phyloP scores from a whole-genome alignment of 164 flowering plant genomes.

The Macadamia tetraphylla region DNA sequence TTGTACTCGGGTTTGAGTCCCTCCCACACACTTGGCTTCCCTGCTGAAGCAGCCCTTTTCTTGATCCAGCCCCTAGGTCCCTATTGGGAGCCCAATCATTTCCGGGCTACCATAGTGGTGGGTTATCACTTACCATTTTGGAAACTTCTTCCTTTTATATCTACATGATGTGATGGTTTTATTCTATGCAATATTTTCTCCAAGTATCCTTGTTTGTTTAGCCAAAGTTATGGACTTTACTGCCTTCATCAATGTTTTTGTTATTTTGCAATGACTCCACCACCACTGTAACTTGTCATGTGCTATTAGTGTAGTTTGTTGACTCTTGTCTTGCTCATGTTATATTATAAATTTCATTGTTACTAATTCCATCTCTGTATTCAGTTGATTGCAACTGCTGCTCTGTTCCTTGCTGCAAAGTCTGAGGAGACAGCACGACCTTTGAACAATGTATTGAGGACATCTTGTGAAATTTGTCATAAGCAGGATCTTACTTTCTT shows the following conservation, averaged over 20 bases:
- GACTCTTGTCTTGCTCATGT: background rate
- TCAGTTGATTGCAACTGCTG: slow-evolving; percentile 93
- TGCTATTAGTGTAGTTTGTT: slow-evolving; percentile 1
- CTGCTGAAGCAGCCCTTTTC: too few species aligned
- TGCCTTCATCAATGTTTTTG: background rate
- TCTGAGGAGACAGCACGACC: slow-evolving; percentile 90
- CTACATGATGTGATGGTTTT: too few species aligned
- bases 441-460: slow-evolving; percentile 61
- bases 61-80: too few species aligned
- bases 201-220: background rate
- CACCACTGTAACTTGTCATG: background rate
- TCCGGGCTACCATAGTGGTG: too few species aligned
- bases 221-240: background rate
- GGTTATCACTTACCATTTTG: too few species aligned
- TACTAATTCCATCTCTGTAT: slow-evolving; percentile 13
- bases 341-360: background rate
- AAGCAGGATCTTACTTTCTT: slow-evolving; percentile 57
- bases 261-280: background rate
- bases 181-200: too few species aligned
- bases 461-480: slow-evolving; percentile 71
- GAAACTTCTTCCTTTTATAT: too few species aligned
- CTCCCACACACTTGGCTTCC: too few species aligned
- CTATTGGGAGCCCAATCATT: too few species aligned
- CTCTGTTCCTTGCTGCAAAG: slow-evolving; percentile 88
- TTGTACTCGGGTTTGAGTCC: too few species aligned